These are phyloP conservation scores for Glycyrrhiza uralensis DNA, from an alignment of 306 rosid genomes.

Conservation along the genomic window DNA sequence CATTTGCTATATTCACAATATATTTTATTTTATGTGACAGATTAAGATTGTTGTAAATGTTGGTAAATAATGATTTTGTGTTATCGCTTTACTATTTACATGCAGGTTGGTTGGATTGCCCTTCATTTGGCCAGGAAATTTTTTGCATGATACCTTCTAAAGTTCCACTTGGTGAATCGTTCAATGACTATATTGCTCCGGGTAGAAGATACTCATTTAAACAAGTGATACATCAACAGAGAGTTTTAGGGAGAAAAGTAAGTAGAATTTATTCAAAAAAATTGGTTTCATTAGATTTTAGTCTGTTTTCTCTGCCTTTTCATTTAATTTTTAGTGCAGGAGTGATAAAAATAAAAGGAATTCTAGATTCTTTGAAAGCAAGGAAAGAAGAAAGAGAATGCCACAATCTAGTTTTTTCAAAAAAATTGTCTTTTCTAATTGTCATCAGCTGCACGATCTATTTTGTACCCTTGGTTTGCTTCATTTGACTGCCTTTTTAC, in stretches of 20 bases:
- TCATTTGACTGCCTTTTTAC: slow-evolving; percentile 14
- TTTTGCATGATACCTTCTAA: slow-evolving; percentile 86
- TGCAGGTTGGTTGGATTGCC: slow-evolving; percentile 98
- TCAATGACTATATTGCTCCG: slow-evolving; percentile 71
- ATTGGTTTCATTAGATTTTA: neutral
- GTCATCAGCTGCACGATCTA: neutral
- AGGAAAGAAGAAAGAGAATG: neutral
- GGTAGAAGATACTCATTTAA: slow-evolving; percentile 99
- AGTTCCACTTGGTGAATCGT: slow-evolving; percentile 91
- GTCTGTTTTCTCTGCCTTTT: slow-evolving; percentile 4
- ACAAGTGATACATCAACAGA: slow-evolving; percentile 93
- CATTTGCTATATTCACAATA: slow-evolving; percentile 4
- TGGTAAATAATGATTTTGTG: neutral
- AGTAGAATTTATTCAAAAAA: slow-evolving; percentile 18
- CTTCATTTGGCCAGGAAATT: slow-evolving; percentile 77
- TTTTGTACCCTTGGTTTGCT: neutral
- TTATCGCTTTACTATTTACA: slow-evolving; percentile 18
- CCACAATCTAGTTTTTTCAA: neutral
- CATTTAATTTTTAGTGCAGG: slow-evolving; percentile 5
- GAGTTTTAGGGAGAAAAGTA: slow-evolving; percentile 91
- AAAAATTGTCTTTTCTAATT: neutral
- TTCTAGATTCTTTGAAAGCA: neutral
- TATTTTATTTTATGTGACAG: neutral
- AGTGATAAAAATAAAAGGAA: slow-evolving; percentile 8
- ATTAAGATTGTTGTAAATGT: slow-evolving; percentile 7